Evolutionary conservation across 441 rosid species (phyloP).

Genomic region (Croton laevigatus): DNA sequence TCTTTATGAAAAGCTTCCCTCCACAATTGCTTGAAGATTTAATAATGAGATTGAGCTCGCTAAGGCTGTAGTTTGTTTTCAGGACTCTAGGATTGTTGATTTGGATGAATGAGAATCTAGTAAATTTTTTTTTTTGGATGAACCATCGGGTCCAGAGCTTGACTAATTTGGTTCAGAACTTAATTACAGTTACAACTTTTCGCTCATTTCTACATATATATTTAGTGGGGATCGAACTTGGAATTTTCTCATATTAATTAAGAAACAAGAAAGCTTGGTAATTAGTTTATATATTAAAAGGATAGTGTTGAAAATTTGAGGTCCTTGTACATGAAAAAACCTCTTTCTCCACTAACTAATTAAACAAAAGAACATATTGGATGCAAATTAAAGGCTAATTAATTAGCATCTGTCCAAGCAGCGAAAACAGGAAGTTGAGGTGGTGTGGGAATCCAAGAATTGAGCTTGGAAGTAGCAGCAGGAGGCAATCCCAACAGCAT

Average conservation of each 20-base stretch:
- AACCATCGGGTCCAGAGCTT: no score
- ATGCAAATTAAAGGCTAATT: slow-evolving; percentile 17
- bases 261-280: slow-evolving; percentile 4
- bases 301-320: slow-evolving; percentile 34
- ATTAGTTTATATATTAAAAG: slow-evolving; percentile 2
- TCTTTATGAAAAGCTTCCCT: slow-evolving; percentile 30
- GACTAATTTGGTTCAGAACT: no score
- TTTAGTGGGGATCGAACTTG: not conserved
- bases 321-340: slow-evolving; percentile 35
- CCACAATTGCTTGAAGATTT: slow-evolving; percentile 22
- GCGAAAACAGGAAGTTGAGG: slow-evolving; percentile 72
- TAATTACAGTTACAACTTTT: no score
- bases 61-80: not conserved
- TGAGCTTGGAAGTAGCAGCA: slow-evolving; percentile 46
- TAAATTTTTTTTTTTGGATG: no score
- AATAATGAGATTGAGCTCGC: not conserved
- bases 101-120: no score
- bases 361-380: not conserved
- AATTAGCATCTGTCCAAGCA: slow-evolving; percentile 88
- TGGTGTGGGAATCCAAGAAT: slow-evolving; percentile 57
- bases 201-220: no score
- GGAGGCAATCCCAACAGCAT: slow-evolving; percentile 56
- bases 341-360: slow-evolving; percentile 28
- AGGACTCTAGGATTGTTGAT: not conserved
- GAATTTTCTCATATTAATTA: not conserved